Evolutionary conservation across 2,329 filamentous ascomycete species (phyloP), one percentile per base, ranked within the genome.

Genomic region (Trichoderma oligosporum): DNA sequence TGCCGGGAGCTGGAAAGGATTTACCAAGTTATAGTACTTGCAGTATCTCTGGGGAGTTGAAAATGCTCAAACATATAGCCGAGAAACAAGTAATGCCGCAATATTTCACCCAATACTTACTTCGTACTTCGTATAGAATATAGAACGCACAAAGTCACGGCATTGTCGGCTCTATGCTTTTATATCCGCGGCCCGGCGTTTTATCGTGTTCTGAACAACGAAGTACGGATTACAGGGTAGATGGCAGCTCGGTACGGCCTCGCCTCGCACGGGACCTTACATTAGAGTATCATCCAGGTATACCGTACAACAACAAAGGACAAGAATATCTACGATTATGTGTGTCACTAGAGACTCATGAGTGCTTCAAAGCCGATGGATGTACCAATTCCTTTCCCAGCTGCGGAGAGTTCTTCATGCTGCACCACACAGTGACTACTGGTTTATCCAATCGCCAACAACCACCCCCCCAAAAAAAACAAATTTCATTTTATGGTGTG

Each of bases 231-330:
- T 55, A 22, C 31, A 55, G 52, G 52, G 52, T 55, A 45, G 29
- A 14, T 11, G 39, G 22, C 14, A n/a, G 24, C 41, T 18, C 25
- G 35, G 24, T 12, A 5, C 27, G 22, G 25, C 27, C 24, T 55
- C 41, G 52, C 52, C 41, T 55, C 52, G 31, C 41, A 55, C 41
- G 52, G 52, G 42, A 55, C 41, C 52, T 55, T 55, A 41, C 41
- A 55, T 45, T n/a, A 25, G 22, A 22, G 38, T 22, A 22, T 46
- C 31, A 38, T 18, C 29, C 12, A 16, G 22, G 41, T 29, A 24
- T 22, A 11, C 7, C 16, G 20, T 35, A 35, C 29, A 4, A 35
- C 41, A 9, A 31, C 14, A 29, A 31, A 55, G 25, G 18, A 20
- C 8, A 22, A 22, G 12, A 18, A 46, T 39, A 46, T 46, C 41